Percentiles rank a stretch among this genome's conserved stretches.
phyloP scores from a whole-genome alignment of 2,329 filamentous ascomycete genomes.

The Sarocladium oryzae region DNA sequence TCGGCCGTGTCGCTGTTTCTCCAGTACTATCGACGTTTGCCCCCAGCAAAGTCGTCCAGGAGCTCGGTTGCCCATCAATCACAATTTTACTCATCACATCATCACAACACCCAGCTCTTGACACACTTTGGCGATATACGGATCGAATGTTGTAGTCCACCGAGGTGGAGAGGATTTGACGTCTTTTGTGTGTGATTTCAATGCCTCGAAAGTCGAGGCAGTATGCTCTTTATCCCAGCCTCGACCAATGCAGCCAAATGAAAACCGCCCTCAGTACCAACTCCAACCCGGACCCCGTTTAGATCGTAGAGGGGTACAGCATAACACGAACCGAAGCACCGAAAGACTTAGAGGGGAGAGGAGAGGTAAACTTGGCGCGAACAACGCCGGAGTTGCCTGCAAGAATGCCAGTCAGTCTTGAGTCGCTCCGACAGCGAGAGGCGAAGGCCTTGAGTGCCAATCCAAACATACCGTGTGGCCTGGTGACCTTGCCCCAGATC shows the following conservation, averaged over 20 bases:
- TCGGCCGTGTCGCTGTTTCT: too few relatives aligned
- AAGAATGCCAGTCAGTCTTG: constrained; percentile 11
- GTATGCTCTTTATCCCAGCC: constrained; percentile 48
- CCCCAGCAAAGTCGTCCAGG: too few relatives aligned
- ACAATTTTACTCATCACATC: constrained; percentile 4
- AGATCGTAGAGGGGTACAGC: constrained; percentile 98
- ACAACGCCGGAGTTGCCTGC: constrained; percentile 95
- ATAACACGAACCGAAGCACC: constrained; percentile 94
- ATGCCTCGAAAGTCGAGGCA: constrained; percentile 45
- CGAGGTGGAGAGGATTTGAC: constrained; percentile 28
- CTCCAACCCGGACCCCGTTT: constrained; percentile 49
- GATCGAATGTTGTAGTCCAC: constrained; percentile 5
- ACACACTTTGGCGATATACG: background rate
- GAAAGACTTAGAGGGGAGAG: constrained; percentile 95
- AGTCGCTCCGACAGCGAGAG: too few relatives aligned
- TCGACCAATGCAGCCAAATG: constrained; percentile 53
- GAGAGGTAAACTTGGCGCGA: constrained; percentile 92
- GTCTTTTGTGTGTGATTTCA: constrained; percentile 43
- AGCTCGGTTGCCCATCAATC: background rate
- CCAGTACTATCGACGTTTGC: too few relatives aligned
- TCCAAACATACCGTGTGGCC: constrained; percentile 72
- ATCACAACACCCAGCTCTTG: constrained; percentile 5
- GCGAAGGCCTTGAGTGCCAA: background rate
- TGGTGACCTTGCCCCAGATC: constrained; percentile 98
- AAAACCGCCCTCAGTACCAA: constrained; percentile 58